These are phyloP conservation scores for Taphrina flavorubra DNA, from an alignment of 1,139 yeast genomes.

Conservation along the genomic window DNA sequence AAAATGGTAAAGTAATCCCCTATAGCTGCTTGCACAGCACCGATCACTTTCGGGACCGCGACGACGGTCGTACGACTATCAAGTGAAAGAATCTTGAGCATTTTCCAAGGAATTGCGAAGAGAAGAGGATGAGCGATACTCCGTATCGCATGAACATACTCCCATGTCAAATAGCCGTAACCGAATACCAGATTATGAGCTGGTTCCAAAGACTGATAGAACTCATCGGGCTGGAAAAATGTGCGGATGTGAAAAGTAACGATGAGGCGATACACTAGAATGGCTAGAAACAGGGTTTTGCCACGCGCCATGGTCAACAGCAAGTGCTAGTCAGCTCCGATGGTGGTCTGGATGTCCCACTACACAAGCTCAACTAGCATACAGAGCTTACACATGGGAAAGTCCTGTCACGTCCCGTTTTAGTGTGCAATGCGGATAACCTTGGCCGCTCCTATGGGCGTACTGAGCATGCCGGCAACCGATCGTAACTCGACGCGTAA, in stretches of 20 bases:
- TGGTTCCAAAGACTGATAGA: conserved; percentile 89
- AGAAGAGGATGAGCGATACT: conserved; percentile 80
- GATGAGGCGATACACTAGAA: conserved; percentile 46
- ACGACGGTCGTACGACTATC: conserved; percentile 53
- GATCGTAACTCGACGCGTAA: too few relatives aligned
- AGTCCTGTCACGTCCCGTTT: too few relatives aligned
- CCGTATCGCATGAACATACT: conserved; percentile 78
- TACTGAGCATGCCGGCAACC: too few relatives aligned
- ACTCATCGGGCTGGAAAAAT: conserved; percentile 96
- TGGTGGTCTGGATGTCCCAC: too few relatives aligned
- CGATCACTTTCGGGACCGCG: conserved; percentile 65
- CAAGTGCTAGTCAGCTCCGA: not conserved
- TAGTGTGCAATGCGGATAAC: too few relatives aligned
- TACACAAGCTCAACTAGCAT: too few relatives aligned
- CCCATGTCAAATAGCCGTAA: conserved; percentile 92
- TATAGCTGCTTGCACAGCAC: conserved; percentile 70
- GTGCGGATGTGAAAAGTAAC: conserved; percentile 71
- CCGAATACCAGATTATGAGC: conserved; percentile 79
- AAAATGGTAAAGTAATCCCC: conserved; percentile 61
- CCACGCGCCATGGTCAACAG: not conserved
- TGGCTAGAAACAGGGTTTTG: not conserved
- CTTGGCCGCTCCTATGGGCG: too few relatives aligned
- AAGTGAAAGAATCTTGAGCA: conserved; percentile 50
- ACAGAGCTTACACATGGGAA: too few relatives aligned
- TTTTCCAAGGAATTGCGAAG: conserved; percentile 58